Base-by-base conservation (phyloP, 148 eudicot species). In the Spergularia marina region DNA sequence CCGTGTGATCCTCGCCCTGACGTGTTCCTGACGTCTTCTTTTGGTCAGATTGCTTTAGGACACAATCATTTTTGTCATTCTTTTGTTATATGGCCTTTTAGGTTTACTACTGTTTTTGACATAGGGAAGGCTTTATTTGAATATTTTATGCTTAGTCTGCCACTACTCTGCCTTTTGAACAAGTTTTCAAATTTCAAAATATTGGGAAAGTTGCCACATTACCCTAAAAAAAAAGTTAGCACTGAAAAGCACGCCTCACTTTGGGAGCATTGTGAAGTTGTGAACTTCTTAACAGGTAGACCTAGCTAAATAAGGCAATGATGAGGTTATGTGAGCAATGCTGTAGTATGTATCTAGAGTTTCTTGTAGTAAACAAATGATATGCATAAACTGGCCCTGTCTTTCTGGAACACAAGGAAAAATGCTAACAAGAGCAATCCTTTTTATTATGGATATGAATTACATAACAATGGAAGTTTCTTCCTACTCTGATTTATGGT, bases 401-500 rank as follows among this genome's bases (percentile, higher is more conserved):
- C 49, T 44, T 44, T 44, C 49, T 44, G 49, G 10, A 44, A 44
- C 10, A 0, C 10, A 63, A 34, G 0, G 2, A 63, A 34, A 23
- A 20, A 16, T 13, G 72, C 58, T 39, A 16, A 51, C 13, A 0
- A 30, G 36, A 30, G 36, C 36, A 30, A 30, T 30, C 36, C 36
- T 30, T 30, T 30, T 30, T 30, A 30, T 30, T 30, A 30, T 30
- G 36, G 4, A 30, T 30, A 30, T 30, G 36, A 30, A 30, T 30
- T 30, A 30, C 36, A 11, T 4, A 51, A 39, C 59, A 47, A 44
- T 52, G 4, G 44, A 59, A 73, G 53, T 34, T 73, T 66, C 18
- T 30, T 79, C 63, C 67, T 23, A 81, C 53, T 23, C 5, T 23
- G 23, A 40, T 47, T 71, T 61, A 11, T 23, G 72, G n/a, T 63